Evolutionary conservation across 2,329 filamentous ascomycete species (phyloP).

Genomic region (Sclerotinia spermophila): DNA sequence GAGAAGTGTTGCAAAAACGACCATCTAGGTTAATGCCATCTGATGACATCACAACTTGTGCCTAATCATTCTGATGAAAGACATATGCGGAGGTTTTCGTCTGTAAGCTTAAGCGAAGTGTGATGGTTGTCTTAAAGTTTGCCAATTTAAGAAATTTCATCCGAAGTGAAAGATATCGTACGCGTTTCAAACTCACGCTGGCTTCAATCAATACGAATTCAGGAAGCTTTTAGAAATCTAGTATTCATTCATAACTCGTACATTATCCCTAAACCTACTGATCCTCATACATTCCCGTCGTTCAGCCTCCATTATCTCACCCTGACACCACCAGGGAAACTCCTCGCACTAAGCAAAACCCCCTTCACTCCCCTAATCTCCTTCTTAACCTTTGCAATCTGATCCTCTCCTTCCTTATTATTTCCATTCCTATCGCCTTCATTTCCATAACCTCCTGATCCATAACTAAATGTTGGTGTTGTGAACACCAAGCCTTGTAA

Average conservation of each 20-base stretch:
- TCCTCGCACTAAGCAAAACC: constrained; percentile 68
- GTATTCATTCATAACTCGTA: constrained; percentile 10
- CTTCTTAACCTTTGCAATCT: constrained; percentile 67
- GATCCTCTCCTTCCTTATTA: constrained; percentile 57
- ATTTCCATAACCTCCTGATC: constrained; percentile 30
- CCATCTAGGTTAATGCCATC: not conserved
- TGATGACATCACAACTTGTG: too few relatives aligned
- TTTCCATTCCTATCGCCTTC: constrained; percentile 32
- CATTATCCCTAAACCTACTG: constrained; percentile 21
- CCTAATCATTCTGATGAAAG: not conserved
- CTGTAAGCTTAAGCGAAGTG: not conserved
- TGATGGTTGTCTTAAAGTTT: not conserved
- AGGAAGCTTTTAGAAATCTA: not conserved
- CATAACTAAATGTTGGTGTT: constrained; percentile 37
- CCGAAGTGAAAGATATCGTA: not conserved
- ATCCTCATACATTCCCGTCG: constrained; percentile 5
- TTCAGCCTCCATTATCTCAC: constrained; percentile 6
- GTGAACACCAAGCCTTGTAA: constrained; percentile 57
- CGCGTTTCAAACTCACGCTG: not conserved
- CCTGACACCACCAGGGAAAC: constrained; percentile 52
- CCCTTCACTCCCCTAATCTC: constrained; percentile 79
- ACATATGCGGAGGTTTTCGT: not conserved
- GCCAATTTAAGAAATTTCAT: not conserved
- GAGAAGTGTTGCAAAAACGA: too few relatives aligned
- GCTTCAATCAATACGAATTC: not conserved